Base-by-base conservation (phyloP, 768 basidiomycete genomes). In the Daedaleopsis sinensis region DNA sequence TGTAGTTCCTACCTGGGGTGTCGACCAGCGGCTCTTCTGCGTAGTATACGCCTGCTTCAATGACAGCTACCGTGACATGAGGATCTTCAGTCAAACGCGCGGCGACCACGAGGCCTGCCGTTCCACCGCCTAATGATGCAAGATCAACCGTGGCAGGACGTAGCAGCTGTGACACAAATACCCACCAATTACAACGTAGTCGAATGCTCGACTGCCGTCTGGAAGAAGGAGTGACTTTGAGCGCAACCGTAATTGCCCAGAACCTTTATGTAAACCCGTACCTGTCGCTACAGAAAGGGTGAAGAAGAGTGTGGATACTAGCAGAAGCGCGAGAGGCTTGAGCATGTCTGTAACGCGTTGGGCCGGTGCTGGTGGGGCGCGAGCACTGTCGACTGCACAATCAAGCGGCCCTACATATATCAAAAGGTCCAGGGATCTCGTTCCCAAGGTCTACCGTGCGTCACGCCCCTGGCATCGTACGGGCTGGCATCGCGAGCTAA, bases 91-190 rank as follows among this genome's bases (percentile, higher is more conserved):
- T 64, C 35, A 81, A 67, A n/a, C 80, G 67, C 3, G 70, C 69
- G 13, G 78, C 79, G 32, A 80, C 66, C 5, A 76, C 75, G 27
- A 79, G 64, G 18, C 80, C 79, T 3, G 76, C 75, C 2, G 50
- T 52, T 23, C 58, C 58, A 15, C 57, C 62, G 37, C 62, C 57
- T 53, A 49, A 55, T 37, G n/a, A 42, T 15, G 23, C 27, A 32
- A 13, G 13, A 3, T 49, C 47, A 49, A 24, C 47, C 19, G 11
- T n/a, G 18, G 39, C 39, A 18, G 39, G 37, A 38, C n/a, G 7
- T 32, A 7, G 27, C 27, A 32, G 27, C 27, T 7, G 27, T 32
- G 27, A 32, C 27, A 32, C 27, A 7, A 7, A 32, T 32, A 32
- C 27, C 27, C 18, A 46, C 54, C 54, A n/a, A 55, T 39, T 12